These are phyloP conservation scores for Stephania cephalantha DNA, from an alignment of 164 flowering plant genomes.

Conservation along the genomic window DNA sequence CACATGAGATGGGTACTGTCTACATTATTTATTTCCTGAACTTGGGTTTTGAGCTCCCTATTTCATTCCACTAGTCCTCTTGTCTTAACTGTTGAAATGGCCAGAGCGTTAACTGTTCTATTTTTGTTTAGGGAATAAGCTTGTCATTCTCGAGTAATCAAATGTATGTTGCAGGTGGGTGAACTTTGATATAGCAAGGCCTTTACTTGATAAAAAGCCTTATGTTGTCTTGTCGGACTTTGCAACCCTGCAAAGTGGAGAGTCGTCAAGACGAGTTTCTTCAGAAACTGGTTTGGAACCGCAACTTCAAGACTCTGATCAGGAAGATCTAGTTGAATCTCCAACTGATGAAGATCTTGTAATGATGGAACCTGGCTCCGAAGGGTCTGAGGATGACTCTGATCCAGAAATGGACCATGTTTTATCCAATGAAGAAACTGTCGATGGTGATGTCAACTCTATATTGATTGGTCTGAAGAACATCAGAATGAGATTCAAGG, in stretches of 20 bases:
- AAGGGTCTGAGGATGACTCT: conserved; percentile 49
- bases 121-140: too few species aligned
- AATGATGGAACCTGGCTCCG: conserved; percentile 44
- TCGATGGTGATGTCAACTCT: conserved; percentile 37
- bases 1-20: too few species aligned
- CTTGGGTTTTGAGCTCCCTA: too few species aligned
- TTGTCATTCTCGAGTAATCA: background rate
- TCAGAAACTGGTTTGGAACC: conserved; percentile 24
- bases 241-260: conserved; percentile 30
- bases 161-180: conserved; percentile 64
- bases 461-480: conserved; percentile 44
- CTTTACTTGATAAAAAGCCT: conserved; percentile 56
- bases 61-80: too few species aligned
- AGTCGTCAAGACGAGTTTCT: conserved; percentile 19
- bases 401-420: conserved; percentile 27
- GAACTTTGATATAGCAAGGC: conserved; percentile 54
- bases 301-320: conserved; percentile 24
- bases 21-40: too few species aligned
- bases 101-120: background rate
- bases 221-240: conserved; percentile 70
- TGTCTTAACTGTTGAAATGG: too few species aligned
- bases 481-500: conserved; percentile 58
- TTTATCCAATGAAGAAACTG: conserved; percentile 20
- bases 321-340: conserved; percentile 38
- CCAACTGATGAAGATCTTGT: conserved; percentile 42